Conservation (phyloP, 106 monocot genomes). For the Acorus calamus region DNA sequence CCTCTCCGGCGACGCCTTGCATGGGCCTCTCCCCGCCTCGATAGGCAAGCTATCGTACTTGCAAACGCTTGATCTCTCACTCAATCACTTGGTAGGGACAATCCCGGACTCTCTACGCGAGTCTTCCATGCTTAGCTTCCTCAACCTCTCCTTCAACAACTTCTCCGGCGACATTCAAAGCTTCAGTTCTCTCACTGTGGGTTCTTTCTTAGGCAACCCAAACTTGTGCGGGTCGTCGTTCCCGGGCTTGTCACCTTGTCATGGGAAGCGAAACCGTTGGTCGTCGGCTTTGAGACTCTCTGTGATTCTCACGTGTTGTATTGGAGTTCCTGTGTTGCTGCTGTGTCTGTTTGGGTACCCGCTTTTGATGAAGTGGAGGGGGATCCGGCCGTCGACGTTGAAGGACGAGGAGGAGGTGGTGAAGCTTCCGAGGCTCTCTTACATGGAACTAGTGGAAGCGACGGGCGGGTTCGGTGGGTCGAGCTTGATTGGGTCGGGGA, state of each 20-base stretch:
- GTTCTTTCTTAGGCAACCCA: conserved; percentile 43
- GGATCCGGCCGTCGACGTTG: background rate
- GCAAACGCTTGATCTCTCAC: conserved; percentile 50
- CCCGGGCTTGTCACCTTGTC: conserved; percentile 22
- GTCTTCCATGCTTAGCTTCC: conserved; percentile 30
- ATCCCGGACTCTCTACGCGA: conserved; percentile 47
- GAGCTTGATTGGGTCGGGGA: conserved; percentile 58
- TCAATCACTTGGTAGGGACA: conserved; percentile 33
- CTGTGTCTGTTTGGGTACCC: conserved; percentile 11
- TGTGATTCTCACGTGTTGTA: conserved; percentile 3
- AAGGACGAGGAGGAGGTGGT: conserved; percentile 4
- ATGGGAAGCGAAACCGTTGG: conserved; percentile 1
- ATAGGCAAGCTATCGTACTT: conserved; percentile 50
- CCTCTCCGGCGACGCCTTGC: conserved; percentile 47
- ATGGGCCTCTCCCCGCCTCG: conserved; percentile 35
- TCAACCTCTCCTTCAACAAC: conserved; percentile 77
- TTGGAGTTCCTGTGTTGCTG: conserved; percentile 1
- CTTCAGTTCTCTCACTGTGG: conserved; percentile 20
- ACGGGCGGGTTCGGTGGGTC: conserved; percentile 54
- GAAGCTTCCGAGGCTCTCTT: conserved; percentile 47
- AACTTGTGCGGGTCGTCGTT: conserved; percentile 33
- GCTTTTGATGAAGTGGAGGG: conserved; percentile 5
- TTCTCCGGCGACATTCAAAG: conserved; percentile 40
- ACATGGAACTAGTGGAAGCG: conserved; percentile 53
- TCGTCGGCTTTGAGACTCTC: conserved; percentile 1